Evolutionary conservation across 2,329 filamentous ascomycete genomes (phyloP), one percentile per base, ranked within the genome.

Genomic region (Metarhizium album): DNA sequence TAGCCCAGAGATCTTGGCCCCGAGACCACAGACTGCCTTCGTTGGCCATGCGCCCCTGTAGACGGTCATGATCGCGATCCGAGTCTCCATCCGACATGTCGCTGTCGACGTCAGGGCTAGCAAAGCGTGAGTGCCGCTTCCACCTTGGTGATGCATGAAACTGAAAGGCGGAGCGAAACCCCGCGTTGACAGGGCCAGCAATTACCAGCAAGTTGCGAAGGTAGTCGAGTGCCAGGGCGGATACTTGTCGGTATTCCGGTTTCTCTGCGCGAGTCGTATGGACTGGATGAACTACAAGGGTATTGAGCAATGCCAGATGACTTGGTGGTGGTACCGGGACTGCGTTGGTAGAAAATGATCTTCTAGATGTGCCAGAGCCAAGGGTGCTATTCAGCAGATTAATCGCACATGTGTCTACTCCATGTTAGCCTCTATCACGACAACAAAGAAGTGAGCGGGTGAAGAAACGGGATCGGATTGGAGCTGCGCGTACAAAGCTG

Each of bases 1-100:
- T 79, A 42, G 83, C 79, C 89, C 93, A 98, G 60, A 97, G 94
- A 62, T 95, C 88, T 54, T 87, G 82, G 1, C 85, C 87, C n/a
- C 80, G 78, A 16, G 70, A 71, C 80, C 87, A 95, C 2, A 96
- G 55, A 29, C 85, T 84, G 42, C 81, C 75, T 14, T 76, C 71
- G 47, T 79, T 78, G 1, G 84, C 83, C 52, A 89, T 73, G 9
- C 75, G 73, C 6, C 79, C 74, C 42, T 74, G 71, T 35, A 90
- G 68, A 9, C 70, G 68, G 45, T 77, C 76, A 0, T 72, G 71
- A 2, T 79, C 75, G 11, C 70, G 66, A 6, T 72, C 70, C 9
- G 71, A 64, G 9, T 68, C 67, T 1, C 58, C 62, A 40, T 75
- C 70, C 16, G 69, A 70, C 20, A 67, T 63, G 22, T 68, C 68